Base-by-base conservation (phyloP, 441 rosid species). In the Manihot esculenta region DNA sequence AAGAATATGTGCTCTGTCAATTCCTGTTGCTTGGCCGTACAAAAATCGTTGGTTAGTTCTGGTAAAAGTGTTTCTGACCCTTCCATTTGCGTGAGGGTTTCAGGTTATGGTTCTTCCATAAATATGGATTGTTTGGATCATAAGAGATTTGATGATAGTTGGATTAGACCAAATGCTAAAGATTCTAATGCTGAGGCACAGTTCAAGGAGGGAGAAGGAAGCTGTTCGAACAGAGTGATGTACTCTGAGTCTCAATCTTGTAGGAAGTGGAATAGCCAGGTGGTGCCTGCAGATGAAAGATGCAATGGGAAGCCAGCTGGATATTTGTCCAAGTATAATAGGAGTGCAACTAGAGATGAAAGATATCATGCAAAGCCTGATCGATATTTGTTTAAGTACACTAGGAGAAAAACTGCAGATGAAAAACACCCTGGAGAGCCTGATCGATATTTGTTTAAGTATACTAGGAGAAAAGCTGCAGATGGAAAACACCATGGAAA, bases 331-430 rank as follows among this genome's bases (percentile, higher is more conserved):
- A 69, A 69, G 64, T 69, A 57, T 44, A 56, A 70, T 49, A 79
- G 72, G 77, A 85, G 81, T 74, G 70, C 72, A 14, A 33, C 38
- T 64, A 69, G 70, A 50, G 55, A 64, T 77, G 66, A 58, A 55
- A n/a, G 13, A 13, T 68, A 45, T 58, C 56, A 60, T 47, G 71
- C 41, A 53, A 78, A 74, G 38, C 38, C 62, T 54, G 84, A 75
- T 66, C 80, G 75, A n/a, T 83, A 69, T 79, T 33, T 65, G 69
- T 30, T 77, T 18, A 84, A 80, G 51, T 86, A 84, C 67, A 64
- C 72, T 42, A 79, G 74, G 76, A 84, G 81, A 76, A 76, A 66
- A 47, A 47, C 63, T n/a, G 57, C 41, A 27, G 33, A 35, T 35
- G 45, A 10, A 10, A 61, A 24, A 10, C 4, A 11, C 10, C 13